phyloP scores from a whole-genome alignment of 2,329 filamentous ascomycete species.

The Arachnomyces sp. region DNA sequence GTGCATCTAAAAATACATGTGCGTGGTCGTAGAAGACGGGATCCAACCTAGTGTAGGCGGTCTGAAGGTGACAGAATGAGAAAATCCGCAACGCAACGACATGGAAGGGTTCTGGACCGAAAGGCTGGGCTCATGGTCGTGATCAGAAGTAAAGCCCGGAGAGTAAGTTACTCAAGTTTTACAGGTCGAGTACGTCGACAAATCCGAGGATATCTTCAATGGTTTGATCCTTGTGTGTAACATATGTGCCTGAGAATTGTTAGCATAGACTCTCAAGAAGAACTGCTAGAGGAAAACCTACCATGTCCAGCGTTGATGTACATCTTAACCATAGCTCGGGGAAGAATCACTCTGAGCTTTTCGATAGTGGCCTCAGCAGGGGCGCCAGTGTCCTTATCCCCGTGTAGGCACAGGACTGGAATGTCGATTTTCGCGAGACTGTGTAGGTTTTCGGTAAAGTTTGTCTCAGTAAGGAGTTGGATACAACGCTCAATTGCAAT shows the following conservation, averaged over 20 bases:
- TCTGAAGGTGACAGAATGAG: no score
- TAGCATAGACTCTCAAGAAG: conserved; percentile 7
- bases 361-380: conserved; percentile 17
- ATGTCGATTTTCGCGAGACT: conserved; percentile 12
- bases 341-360: conserved; percentile 17
- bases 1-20: no score
- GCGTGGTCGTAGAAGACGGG: no score
- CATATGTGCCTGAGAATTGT: background rate
- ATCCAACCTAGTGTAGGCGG: no score
- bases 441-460: conserved; percentile 19
- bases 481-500: conserved; percentile 22
- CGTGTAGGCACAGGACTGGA: conserved; percentile 20
- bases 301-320: conserved; percentile 18
- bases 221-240: conserved; percentile 3
- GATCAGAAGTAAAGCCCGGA: no score
- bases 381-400: conserved; percentile 20
- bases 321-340: conserved; percentile 18
- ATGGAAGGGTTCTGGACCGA: no score
- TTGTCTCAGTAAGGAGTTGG: conserved; percentile 19
- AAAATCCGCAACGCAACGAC: no score
- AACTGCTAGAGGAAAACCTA: conserved; percentile 1
- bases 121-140: no score
- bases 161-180: background rate
- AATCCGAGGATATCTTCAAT: conserved; percentile 6
- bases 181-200: background rate